Evolutionary conservation across 306 rosid species (phyloP), one percentile per base, ranked within the genome.

Genomic region (Purshia tridentata): DNA sequence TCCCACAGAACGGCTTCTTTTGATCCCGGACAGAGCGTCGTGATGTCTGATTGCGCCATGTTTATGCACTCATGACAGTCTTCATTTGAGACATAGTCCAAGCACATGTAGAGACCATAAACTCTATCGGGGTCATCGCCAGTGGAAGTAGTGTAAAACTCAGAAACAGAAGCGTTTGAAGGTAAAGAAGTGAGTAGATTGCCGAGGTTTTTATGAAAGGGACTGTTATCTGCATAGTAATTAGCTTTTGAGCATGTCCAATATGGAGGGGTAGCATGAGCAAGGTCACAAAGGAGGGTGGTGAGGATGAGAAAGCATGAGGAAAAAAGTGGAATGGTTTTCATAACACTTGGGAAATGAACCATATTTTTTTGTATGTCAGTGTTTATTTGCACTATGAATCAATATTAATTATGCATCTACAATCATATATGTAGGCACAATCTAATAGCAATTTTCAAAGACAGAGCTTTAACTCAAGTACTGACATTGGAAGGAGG

Each of bases 1-100:
- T 84, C 88, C 88, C 88, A 85, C 0, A 80, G 65, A 29, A 72
- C 42, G 1, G 90, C 92, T 72, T 85, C 92, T 55, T 49, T 44
- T 12, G 85, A 54, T 53, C 16, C 57, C 1, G 81, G 84, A 55
- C 92, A 89, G 5, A 29, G 77, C 45, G 1, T 76, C 42, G 41
- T 3, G 5, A 87, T 72, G 72, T 78, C 66, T 9, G 52, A 50
- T 70, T 41, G 1, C 11, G 87, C 87, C 0, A 66, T 42, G 47
- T 44, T 40, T 54, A 85, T 69, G 81, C 89, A 89, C 0, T 2
- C 16, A 0, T 41, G n/a, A 60, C 80, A 77, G 8, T 9, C 5
- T 9, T 51, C 56, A 19, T 37, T 16, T 1, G 57, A 1, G 19
- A 6, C 20, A 23, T 19, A 50, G 22, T 44, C 39, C 11, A 51